These are phyloP conservation scores for Closterium sp. DNA, from an alignment of 139 green algal species.

Conservation along the genomic window DNA sequence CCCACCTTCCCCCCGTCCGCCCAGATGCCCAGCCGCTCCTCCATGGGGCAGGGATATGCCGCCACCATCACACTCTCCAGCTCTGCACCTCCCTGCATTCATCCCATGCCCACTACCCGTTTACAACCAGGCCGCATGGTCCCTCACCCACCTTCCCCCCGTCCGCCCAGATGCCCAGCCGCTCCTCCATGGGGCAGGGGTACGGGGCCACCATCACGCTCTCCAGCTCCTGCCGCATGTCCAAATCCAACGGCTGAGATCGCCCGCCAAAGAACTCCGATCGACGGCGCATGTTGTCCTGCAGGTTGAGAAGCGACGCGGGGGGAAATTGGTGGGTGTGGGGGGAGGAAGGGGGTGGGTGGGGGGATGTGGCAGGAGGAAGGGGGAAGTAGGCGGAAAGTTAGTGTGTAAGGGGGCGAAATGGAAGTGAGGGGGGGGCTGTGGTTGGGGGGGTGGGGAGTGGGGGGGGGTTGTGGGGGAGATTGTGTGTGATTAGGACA, in stretches of 20 bases:
- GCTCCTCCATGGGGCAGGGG: background rate
- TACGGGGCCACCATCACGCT: background rate
- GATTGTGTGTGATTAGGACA: background rate
- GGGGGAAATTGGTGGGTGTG: background rate
- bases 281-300: background rate
- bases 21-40: too few relatives aligned
- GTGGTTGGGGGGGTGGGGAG: background rate
- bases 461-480: background rate
- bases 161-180: background rate
- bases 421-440: background rate
- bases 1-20: too few relatives aligned
- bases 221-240: background rate
- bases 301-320: background rate
- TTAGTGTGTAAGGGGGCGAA: too few relatives aligned
- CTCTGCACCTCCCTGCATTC: too few relatives aligned
- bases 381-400: background rate
- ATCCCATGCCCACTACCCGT: too few relatives aligned
- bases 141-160: background rate
- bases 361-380: background rate
- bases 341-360: background rate
- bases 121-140: too few relatives aligned
- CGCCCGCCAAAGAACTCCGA: background rate
- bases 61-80: too few relatives aligned
- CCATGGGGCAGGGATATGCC: too few relatives aligned
- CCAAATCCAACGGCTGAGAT: background rate